phyloP scores from a whole-genome alignment of 1,284 basidiomycete species.

The Moesziomyces sp. region DNA sequence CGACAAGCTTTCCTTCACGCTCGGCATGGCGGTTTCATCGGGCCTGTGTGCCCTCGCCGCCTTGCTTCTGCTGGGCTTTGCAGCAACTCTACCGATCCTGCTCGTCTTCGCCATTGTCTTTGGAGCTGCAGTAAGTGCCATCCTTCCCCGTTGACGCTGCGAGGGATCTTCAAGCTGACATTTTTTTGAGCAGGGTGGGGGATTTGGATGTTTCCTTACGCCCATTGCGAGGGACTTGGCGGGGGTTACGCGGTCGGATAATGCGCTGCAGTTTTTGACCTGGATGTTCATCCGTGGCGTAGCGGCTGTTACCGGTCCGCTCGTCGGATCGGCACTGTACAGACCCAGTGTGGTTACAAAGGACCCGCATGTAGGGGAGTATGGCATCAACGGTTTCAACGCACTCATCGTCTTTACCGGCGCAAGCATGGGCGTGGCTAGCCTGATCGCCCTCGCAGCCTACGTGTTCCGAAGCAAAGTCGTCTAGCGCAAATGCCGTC shows the following conservation, averaged over 20 bases:
- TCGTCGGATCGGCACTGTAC: constrained; percentile 48
- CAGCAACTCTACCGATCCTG: constrained; percentile 39
- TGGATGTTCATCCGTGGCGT: constrained; percentile 48
- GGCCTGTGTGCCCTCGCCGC: constrained; percentile 29
- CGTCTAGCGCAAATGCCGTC: no score
- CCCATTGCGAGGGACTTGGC: constrained; percentile 31
- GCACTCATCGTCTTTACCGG: constrained; percentile 49
- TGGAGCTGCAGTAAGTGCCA: constrained; percentile 19
- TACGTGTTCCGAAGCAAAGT: constrained; percentile 1
- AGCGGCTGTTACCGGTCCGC: constrained; percentile 45
- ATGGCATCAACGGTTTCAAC: constrained; percentile 38
- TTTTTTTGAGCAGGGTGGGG: constrained; percentile 12
- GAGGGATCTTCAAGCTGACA: not conserved
- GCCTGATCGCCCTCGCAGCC: constrained; percentile 5
- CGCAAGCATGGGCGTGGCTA: constrained; percentile 10
- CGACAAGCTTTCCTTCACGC: constrained; percentile 34
- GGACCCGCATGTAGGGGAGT: constrained; percentile 14
- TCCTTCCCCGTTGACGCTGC: constrained; percentile 8
- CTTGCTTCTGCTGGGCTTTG: constrained; percentile 46
- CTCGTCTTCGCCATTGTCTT: constrained; percentile 53
- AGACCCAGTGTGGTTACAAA: constrained; percentile 7
- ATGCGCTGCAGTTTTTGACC: constrained; percentile 24
- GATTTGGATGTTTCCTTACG: constrained; percentile 39
- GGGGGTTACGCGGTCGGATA: constrained; percentile 14
- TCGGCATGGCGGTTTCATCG: constrained; percentile 42